phyloP scores from a whole-genome alignment of 305 asterid genomes.

The Fraxinus ornus region DNA sequence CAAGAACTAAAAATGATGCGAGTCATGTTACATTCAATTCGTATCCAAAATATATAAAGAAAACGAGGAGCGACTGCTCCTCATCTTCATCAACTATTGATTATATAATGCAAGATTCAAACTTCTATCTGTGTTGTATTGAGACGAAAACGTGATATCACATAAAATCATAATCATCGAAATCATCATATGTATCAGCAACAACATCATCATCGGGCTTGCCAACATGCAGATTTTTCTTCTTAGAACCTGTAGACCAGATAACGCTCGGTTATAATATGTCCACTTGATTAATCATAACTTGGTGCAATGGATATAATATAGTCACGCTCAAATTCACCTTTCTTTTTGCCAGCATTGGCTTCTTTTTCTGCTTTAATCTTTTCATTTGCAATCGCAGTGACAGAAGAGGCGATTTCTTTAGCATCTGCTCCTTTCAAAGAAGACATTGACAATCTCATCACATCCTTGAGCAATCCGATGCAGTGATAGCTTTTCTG shows the following conservation, averaged over 20 bases:
- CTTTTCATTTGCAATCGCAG: slow-evolving; percentile 95
- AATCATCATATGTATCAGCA: slow-evolving; percentile 39
- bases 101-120: neutral
- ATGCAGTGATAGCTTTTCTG: slow-evolving; percentile 93
- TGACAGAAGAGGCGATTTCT: slow-evolving; percentile 76
- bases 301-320: neutral
- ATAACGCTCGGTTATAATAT: slow-evolving; percentile 5
- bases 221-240: slow-evolving; percentile 71
- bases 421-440: slow-evolving; percentile 88
- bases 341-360: slow-evolving; percentile 82
- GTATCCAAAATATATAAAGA: slow-evolving; percentile 32
- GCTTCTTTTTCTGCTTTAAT: slow-evolving; percentile 92
- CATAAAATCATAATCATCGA: slow-evolving; percentile 57
- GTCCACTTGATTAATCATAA: neutral
- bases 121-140: slow-evolving; percentile 14
- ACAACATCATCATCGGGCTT: slow-evolving; percentile 65
- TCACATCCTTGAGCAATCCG: slow-evolving; percentile 71
- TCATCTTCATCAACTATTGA: slow-evolving; percentile 21
- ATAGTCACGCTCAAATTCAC: slow-evolving; percentile 26
- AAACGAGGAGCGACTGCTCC: slow-evolving; percentile 26
- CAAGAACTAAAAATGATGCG: neutral
- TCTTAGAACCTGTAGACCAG: slow-evolving; percentile 61
- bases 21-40: slow-evolving; percentile 14
- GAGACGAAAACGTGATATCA: slow-evolving; percentile 23
- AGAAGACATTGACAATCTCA: slow-evolving; percentile 76